phyloP scores from a whole-genome alignment of 2,329 filamentous ascomycete genomes.

The Trichoderma atrobrunneum region DNA sequence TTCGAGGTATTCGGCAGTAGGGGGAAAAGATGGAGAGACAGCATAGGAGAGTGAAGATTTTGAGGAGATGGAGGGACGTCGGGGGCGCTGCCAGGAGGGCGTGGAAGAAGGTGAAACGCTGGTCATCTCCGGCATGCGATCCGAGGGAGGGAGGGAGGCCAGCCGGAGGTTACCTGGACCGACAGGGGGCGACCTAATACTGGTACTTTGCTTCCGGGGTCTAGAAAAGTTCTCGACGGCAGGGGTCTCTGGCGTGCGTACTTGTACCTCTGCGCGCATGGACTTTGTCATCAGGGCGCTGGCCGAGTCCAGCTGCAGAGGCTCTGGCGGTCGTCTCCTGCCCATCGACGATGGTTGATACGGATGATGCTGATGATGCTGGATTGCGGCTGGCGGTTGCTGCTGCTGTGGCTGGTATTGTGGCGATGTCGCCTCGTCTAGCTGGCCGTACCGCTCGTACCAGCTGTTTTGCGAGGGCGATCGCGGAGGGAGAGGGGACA shows the following conservation, averaged over 20 bases:
- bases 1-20: constrained; percentile 42
- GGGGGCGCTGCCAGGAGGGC: constrained; percentile 42
- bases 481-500: constrained; percentile 19
- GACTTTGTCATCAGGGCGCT: constrained; percentile 31
- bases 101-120: constrained; percentile 30
- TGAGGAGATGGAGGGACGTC: constrained; percentile 49
- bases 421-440: constrained; percentile 22
- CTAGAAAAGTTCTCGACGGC: constrained; percentile 58
- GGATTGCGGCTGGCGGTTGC: background rate
- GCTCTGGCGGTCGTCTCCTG: constrained; percentile 32
- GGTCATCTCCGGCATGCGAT: constrained; percentile 32
- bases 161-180: constrained; percentile 35
- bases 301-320: constrained; percentile 16
- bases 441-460: constrained; percentile 20
- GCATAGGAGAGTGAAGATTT: constrained; percentile 47
- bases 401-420: constrained; percentile 27
- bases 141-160: constrained; percentile 29
- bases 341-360: constrained; percentile 13
- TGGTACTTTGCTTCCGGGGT: constrained; percentile 47
- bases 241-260: constrained; percentile 37
- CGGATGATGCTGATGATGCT: constrained; percentile 9
- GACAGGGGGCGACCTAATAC: constrained; percentile 44
- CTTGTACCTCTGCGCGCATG: constrained; percentile 35
- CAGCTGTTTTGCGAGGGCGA: constrained; percentile 14
- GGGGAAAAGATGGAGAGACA: constrained; percentile 41